These are phyloP conservation scores for Balakata baccata DNA, from an alignment of 345 rosid genomes.

Conservation along the genomic window DNA sequence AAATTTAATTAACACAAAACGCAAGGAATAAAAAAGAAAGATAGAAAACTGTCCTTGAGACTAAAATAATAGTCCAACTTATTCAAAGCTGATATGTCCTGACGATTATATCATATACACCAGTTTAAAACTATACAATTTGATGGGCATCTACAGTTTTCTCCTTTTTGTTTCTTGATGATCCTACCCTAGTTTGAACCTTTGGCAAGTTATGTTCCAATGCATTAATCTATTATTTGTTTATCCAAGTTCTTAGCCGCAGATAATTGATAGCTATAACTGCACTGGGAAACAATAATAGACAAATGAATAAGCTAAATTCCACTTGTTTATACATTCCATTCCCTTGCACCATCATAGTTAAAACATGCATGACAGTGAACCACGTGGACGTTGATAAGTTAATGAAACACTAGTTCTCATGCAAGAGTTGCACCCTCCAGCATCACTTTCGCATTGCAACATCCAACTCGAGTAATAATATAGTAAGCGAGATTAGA, in stretches of 20 bases:
- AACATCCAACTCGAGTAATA: slow-evolving; percentile 8
- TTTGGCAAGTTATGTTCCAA: too few species aligned
- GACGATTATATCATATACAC: too few species aligned
- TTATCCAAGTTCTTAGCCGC: not conserved
- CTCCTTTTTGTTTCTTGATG: too few species aligned
- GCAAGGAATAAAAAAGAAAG: not conserved
- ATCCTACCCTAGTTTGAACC: too few species aligned
- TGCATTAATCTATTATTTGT: too few species aligned
- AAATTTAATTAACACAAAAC: not conserved
- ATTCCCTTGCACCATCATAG: not conserved
- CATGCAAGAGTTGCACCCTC: not conserved
- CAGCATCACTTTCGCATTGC: not conserved
- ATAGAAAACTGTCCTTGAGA: not conserved
- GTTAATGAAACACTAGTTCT: slow-evolving; percentile 12
- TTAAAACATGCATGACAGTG: slow-evolving; percentile 3
- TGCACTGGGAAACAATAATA: not conserved
- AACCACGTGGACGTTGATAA: slow-evolving; percentile 4
- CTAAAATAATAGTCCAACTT: not conserved
- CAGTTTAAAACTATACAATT: too few species aligned
- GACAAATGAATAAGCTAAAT: not conserved
- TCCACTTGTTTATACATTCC: slow-evolving; percentile 10
- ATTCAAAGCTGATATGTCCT: not conserved
- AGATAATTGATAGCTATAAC: not conserved
- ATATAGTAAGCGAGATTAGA: slow-evolving; percentile 12
- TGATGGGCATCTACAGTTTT: too few species aligned